Evolutionary conservation across 2,329 filamentous ascomycete genomes (phyloP), one percentile per base, ranked within the genome.

Genomic region (Thermomyces lanuginosus): DNA sequence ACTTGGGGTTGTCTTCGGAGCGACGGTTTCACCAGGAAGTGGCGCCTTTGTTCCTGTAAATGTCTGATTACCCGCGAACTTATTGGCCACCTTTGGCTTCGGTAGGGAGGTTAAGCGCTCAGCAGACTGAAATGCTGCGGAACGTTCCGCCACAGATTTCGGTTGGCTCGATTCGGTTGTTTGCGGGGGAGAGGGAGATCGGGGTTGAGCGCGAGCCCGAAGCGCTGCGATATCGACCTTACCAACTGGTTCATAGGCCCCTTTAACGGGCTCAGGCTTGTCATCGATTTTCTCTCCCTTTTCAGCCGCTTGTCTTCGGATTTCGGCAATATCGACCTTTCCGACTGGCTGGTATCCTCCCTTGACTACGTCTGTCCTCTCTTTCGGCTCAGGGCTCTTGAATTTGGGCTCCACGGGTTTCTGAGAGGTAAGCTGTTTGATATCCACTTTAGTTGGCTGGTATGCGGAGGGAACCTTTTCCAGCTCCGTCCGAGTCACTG

Each of bases 211-310:
- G 52, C 72, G 76, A 12, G 86, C 76, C 37, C 81, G 72, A 45
- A 98, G 93, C 12, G 86, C 84, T 22, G 81, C 81, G 53, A 98
- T 95, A 41, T 98, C 89, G 6, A 98, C 86, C 57, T 93, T 95
- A 24, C 89, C 89, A 11, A 95, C 64, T 2, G 89, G 89, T 52
- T 95, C 79, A 46, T 98, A 98, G 13, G 84, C 70, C 21, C 89
- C 89, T 56, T 92, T 95, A 11, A 95, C 80, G 4, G 72, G 69
- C 1, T 76, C 69, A 3, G 89, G 89, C 29, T 83, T 67, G 39
- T 92, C 78, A 44, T 93, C 82, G 23, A 66, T 48, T 7, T 46
- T 7, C 14, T 46, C 36, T 6, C 66, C 53, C 50, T 63, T 42
- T 61, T 74, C 61, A 63, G 74, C 46, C 56, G 83, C 60, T 67